Evolutionary conservation across 1,284 basidiomycete genomes (phyloP), one percentile per base, ranked within the genome.

Genomic region (Tylopilus sp.): DNA sequence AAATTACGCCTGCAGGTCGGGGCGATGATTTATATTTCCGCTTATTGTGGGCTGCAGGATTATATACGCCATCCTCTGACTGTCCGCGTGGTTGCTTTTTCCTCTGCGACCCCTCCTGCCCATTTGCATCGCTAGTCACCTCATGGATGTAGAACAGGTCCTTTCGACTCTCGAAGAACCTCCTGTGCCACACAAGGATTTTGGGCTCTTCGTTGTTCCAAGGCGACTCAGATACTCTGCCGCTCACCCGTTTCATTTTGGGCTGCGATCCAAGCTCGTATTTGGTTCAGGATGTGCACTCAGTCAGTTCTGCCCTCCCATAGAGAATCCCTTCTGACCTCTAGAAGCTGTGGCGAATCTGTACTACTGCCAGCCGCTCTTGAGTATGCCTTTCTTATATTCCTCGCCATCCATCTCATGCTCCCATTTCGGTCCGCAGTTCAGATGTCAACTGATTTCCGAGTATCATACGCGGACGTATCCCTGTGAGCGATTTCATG

Each of bases 331-430:
- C 33, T n/a, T 33, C 55, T 61, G 28, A 61, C 41, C 2, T 45
- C 29, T 8, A 17, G 24, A 48, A 81, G 79, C 70, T 44, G 80
- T 78, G 40, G 75, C 78, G 20, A 88, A 87, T 56, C 61, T 87
- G 49, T 88, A 87, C 60, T 88, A 87, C 54, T 81, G 81, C 48
- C 85, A 85, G 63, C 85, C 85, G 0, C 67, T 88, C 48, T 69
- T 88, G 7, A 82, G 85, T 77, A 62, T 11, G 37, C 39, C 15
- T 10, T 24, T 24, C 3, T 20, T 35, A 24, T 24, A 24, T 6
- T 18, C 8, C 11, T 18, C 33, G 1, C 17, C 8, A 15, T 30
- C 14, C 9, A 0, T 14, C 12, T n/a, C 9, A 4, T 4, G 21
- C 8, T 15, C 34, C 36, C 24, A 39, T 43, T 47, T 35, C 35